Base-by-base conservation (phyloP, 345 rosid species). In the Bruguiera sexangula region DNA sequence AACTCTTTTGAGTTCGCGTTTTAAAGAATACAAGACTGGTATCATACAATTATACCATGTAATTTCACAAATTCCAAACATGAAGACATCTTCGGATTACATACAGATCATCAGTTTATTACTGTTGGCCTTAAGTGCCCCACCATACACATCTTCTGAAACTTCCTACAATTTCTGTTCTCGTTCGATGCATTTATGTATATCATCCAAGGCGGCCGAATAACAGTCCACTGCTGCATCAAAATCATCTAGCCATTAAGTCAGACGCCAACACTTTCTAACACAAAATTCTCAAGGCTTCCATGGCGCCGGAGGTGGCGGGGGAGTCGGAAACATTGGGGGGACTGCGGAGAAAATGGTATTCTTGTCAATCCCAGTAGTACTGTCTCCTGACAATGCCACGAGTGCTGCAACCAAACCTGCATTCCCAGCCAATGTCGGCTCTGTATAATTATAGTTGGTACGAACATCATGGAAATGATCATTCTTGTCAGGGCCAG, bases 361-460 rank as follows among this genome's bases (percentile, higher is more conserved):
- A 19, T 75, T 75, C 70, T 57, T 63, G 46, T 75, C 78, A 69
- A 75, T 37, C 31, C 20, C 36, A 11, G 65, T 11, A 39, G 31
- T 46, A 32, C 21, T 65, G 21, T 54, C 74, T 22, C 70, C 61
- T 0, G 74, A 69, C 63, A 69, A 65, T 34, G 74, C 78, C 58
- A 75, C 74, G 2, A 75, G 70, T 0, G 70, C 69, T 29, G 78
- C 70, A 58, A 69, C 67, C 32, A 75, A 51, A 26, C 78, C 74
- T 22, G 78, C 74, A 60, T 69, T 75, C 36, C 78, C 78, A 29
- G 61, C 78, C 4, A 69, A 30, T 19, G 66, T 64, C 58, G 78
- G 63, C 66, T 75, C 74, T 4, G 73, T 74, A 32, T 68, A 74
- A 64, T 55, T 74, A 32, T 74, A 69, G 31, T 75, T 75, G 26